Evolutionary conservation across 1,139 yeast species (phyloP).

Genomic region (Pichia sp.): DNA sequence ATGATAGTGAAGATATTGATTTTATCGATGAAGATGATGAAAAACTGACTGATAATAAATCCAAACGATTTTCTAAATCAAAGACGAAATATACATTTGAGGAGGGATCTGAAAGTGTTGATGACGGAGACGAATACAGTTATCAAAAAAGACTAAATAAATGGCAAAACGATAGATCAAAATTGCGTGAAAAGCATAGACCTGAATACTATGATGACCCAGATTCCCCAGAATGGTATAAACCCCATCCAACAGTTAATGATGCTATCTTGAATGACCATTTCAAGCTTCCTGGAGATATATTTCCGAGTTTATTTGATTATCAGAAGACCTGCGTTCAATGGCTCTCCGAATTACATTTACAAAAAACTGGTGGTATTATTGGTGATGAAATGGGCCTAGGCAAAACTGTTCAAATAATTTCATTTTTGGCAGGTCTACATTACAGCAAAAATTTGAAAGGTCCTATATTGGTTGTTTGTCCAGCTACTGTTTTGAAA

Average conservation of each 20-base stretch:
- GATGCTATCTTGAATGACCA: constrained; percentile 69
- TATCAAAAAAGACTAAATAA: constrained; percentile 52
- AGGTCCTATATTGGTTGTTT: constrained; percentile 80
- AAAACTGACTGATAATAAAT: constrained; percentile 11
- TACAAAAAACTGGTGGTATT: constrained; percentile 88
- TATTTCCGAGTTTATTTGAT: constrained; percentile 78
- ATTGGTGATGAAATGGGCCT: constrained; percentile 98
- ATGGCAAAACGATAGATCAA: constrained; percentile 53
- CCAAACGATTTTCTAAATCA: background rate
- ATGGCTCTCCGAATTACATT: constrained; percentile 74
- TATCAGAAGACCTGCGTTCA: constrained; percentile 92
- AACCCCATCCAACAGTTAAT: constrained; percentile 70
- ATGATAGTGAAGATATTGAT: constrained; percentile 18
- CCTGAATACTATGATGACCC: constrained; percentile 28
- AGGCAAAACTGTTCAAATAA: constrained; percentile 91
- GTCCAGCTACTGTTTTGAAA: constrained; percentile 93
- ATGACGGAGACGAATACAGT: constrained; percentile 70
- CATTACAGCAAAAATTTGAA: constrained; percentile 72
- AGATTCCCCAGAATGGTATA: constrained; percentile 51
- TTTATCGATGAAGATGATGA: background rate
- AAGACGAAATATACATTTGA: constrained; percentile 19
- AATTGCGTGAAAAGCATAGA: constrained; percentile 25
- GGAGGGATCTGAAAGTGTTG: constrained; percentile 45
- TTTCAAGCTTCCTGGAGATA: constrained; percentile 83
- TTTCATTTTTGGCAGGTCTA: constrained; percentile 82